phyloP scores from a whole-genome alignment of 2,329 filamentous ascomycete species.

The Taxawa tesnikishii region DNA sequence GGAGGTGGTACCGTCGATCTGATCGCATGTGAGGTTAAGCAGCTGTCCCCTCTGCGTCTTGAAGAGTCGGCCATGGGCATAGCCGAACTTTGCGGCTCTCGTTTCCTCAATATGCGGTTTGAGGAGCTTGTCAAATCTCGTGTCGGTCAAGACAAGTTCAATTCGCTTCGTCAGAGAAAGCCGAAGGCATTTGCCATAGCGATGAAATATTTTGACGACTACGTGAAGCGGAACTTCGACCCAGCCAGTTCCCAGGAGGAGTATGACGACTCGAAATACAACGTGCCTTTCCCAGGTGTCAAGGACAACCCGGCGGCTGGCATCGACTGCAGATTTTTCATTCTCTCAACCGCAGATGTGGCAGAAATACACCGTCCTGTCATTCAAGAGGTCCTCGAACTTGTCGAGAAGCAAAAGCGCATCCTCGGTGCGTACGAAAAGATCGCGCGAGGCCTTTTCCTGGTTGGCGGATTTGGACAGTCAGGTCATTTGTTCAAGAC shows the following conservation, averaged over 20 bases:
- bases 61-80: constrained; percentile 72
- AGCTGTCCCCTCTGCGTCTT: constrained; percentile 56
- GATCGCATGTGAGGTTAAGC: constrained; percentile 72
- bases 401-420: constrained; percentile 32
- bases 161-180: constrained; percentile 66
- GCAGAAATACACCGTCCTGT: constrained; percentile 50
- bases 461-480: constrained; percentile 73
- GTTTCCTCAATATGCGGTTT: constrained; percentile 70
- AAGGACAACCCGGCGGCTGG: constrained; percentile 65
- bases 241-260: constrained; percentile 45
- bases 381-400: constrained; percentile 38
- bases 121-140: constrained; percentile 61
- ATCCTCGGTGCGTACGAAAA: constrained; percentile 26
- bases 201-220: constrained; percentile 69
- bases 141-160: constrained; percentile 52
- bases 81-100: constrained; percentile 64
- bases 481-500: constrained; percentile 57
- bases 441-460: constrained; percentile 52
- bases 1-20: constrained; percentile 55
- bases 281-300: constrained; percentile 65
- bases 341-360: constrained; percentile 59
- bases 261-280: constrained; percentile 52
- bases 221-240: constrained; percentile 74
- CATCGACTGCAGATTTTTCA: constrained; percentile 63
- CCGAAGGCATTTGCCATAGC: constrained; percentile 64